Evolutionary conservation across 2,329 filamentous ascomycete genomes (phyloP).

Genomic region (Microcyclospora tardicrescens): DNA sequence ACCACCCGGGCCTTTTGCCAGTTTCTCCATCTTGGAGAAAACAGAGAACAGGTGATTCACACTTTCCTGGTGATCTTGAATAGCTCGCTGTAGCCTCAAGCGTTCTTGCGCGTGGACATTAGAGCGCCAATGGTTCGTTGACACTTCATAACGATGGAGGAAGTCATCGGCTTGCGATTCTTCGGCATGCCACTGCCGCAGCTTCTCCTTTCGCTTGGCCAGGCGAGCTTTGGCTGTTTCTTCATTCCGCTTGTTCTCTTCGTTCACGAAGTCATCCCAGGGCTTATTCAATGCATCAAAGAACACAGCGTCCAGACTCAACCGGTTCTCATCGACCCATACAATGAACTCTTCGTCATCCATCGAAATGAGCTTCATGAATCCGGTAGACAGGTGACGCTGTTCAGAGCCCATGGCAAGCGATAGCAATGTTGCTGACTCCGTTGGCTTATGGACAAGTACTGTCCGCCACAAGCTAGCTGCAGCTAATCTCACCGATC

Average conservation of each 20-base stretch:
- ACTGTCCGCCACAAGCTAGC: constrained; percentile 84
- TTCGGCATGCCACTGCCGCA: constrained; percentile 67
- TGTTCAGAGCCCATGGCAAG: constrained; percentile 60
- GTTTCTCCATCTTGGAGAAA: constrained; percentile 65
- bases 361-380: constrained; percentile 71
- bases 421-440: constrained; percentile 60
- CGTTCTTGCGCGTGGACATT: constrained; percentile 91
- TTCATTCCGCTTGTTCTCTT: constrained; percentile 68
- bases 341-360: constrained; percentile 78
- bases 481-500: constrained; percentile 57
- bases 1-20: constrained; percentile 66
- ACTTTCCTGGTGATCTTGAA: constrained; percentile 91
- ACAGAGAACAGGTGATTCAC: constrained; percentile 61
- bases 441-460: constrained; percentile 81
- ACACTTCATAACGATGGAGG: constrained; percentile 69
- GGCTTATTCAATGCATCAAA: constrained; percentile 64
- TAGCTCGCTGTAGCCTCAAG: constrained; percentile 73
- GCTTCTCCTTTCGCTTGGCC: constrained; percentile 63
- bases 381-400: constrained; percentile 57
- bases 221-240: constrained; percentile 61
- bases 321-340: constrained; percentile 76
- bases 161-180: constrained; percentile 56
- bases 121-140: constrained; percentile 82
- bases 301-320: constrained; percentile 69
- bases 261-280: constrained; percentile 78